Conservation (phyloP, 1,284 basidiomycete species). For the Xerocomus cyaneibrunnescens region DNA sequence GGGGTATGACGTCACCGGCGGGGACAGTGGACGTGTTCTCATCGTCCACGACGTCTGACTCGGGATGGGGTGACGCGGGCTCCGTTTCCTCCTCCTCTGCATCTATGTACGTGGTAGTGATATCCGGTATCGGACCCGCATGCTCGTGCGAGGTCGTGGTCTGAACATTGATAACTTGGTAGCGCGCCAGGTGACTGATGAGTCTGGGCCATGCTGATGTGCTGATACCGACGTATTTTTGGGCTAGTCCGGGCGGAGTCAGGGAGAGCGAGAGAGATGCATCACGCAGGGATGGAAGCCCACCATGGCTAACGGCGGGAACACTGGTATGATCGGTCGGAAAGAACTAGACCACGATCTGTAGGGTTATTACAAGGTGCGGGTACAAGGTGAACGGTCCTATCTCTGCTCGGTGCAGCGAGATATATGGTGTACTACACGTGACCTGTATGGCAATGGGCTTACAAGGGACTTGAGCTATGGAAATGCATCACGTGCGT, state of each 20-base stretch:
- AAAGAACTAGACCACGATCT: too few species aligned
- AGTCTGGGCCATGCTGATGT: constrained; percentile 56
- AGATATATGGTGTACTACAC: too few species aligned
- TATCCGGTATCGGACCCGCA: constrained; percentile 12
- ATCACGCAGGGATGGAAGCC: constrained; percentile 38
- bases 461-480: constrained; percentile 44
- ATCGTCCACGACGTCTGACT: background rate
- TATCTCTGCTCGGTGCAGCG: too few species aligned
- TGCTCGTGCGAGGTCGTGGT: constrained; percentile 22
- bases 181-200: constrained; percentile 44
- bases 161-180: constrained; percentile 54
- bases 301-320: too few species aligned
- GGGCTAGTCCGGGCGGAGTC: constrained; percentile 35
- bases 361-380: too few species aligned
- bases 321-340: too few species aligned
- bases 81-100: constrained; percentile 4
- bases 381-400: too few species aligned
- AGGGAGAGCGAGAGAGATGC: constrained; percentile 49
- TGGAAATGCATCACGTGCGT: constrained; percentile 47
- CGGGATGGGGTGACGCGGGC: constrained; percentile 22
- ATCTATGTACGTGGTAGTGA: constrained; percentile 24
- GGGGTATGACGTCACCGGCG: background rate
- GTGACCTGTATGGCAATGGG: too few species aligned
- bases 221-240: constrained; percentile 48
- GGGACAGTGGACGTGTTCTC: constrained; percentile 17